phyloP scores from a whole-genome alignment of 2,329 filamentous ascomycete species.

The Emergomyces orientalis region DNA sequence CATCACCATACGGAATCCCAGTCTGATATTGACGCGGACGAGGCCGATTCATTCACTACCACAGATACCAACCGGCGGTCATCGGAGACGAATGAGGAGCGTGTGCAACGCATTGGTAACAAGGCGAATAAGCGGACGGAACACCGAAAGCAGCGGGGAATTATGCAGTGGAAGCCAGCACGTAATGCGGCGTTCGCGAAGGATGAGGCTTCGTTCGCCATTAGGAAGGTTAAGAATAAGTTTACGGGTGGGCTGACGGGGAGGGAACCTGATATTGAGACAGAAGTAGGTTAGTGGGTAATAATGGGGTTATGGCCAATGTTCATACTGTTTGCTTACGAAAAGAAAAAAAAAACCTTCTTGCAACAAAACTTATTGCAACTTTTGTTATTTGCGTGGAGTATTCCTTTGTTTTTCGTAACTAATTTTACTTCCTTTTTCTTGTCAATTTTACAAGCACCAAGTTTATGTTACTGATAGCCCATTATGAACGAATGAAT shows the following conservation, averaged over 20 bases:
- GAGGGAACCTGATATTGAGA: constrained; percentile 80
- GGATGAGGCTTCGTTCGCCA: constrained; percentile 70
- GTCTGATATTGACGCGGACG: constrained; percentile 11
- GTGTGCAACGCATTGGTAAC: constrained; percentile 20
- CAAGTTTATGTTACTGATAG: too few relatives aligned
- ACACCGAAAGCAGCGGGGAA: constrained; percentile 73
- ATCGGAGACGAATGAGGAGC: constrained; percentile 13
- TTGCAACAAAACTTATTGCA: too few relatives aligned
- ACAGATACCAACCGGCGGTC: constrained; percentile 7
- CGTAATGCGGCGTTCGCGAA: constrained; percentile 80
- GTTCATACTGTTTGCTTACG: too few relatives aligned
- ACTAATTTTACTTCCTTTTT: too few relatives aligned
- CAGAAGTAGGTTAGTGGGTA: constrained; percentile 45
- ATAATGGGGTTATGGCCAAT: too few relatives aligned
- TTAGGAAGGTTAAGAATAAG: constrained; percentile 66
- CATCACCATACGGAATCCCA: constrained; percentile 16
- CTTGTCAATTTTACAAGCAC: too few relatives aligned
- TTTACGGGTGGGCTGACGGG: constrained; percentile 63
- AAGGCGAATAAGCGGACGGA: constrained; percentile 42
- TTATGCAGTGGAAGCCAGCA: constrained; percentile 94
- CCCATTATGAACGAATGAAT: too few relatives aligned
- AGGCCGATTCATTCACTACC: constrained; percentile 10
- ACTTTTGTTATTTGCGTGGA: too few relatives aligned
- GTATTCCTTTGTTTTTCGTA: too few relatives aligned
- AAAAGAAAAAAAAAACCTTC: too few relatives aligned